A percentile compares a stretch with the other conserved stretches of the same genome.
Conservation (phyloP, 768 basidiomycete species). For the Inosperma sp. region DNA sequence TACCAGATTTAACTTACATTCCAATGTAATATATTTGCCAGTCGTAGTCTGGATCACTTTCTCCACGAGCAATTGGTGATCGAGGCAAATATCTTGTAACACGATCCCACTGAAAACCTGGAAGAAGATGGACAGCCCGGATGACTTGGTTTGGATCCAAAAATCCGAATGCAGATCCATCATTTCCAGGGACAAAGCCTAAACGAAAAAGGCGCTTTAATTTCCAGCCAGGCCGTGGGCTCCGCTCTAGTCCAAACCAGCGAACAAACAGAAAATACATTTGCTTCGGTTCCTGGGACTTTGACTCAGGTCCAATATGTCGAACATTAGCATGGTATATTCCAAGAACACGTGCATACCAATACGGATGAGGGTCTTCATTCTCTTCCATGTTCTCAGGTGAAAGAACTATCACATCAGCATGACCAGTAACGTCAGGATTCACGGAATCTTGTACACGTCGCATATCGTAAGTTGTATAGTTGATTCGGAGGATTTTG, state of each 20-base stretch:
- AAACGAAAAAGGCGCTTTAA: conserved; percentile 28
- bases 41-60: conserved; percentile 22
- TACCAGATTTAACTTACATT: too few species aligned
- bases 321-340: conserved; percentile 27
- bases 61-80: conserved; percentile 3
- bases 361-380: conserved; percentile 20
- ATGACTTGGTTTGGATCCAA: conserved; percentile 38
- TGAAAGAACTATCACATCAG: conserved; percentile 30
- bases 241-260: conserved; percentile 18
- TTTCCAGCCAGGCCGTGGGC: conserved; percentile 25
- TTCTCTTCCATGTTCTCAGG: conserved; percentile 14
- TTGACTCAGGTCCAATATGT: conserved; percentile 9
- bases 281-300: neutral
- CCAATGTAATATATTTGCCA: conserved; percentile 32
- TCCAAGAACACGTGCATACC: conserved; percentile 29
- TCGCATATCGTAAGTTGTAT: conserved; percentile 40
- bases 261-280: conserved; percentile 14
- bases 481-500: conserved; percentile 31
- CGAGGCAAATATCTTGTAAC: conserved; percentile 16
- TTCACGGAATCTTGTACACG: conserved; percentile 38
- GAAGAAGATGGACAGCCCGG: conserved; percentile 36
- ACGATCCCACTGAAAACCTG: conserved; percentile 25
- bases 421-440: conserved; percentile 19
- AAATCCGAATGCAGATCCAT: conserved; percentile 38
- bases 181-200: conserved; percentile 31